Conservation (phyloP, 78 protist genomes). For the Dictyostelium firmibasis region DNA sequence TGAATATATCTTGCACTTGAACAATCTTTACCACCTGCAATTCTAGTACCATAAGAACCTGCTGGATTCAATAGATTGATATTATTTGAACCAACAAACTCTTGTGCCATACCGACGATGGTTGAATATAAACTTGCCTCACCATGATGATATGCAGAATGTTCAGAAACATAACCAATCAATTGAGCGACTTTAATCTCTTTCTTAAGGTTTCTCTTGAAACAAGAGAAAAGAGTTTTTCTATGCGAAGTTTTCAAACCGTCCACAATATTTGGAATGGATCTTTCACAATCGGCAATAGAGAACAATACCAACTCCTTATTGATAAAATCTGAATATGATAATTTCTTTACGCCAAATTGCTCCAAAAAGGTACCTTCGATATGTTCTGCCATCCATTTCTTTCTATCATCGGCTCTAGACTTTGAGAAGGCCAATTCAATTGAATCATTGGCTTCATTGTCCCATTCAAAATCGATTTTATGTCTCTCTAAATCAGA, state of each 20-base stretch:
- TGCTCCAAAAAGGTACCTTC: conserved; percentile 76
- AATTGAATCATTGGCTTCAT: conserved; percentile 83
- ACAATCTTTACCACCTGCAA: conserved; percentile 67
- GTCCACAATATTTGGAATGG: conserved; percentile 97
- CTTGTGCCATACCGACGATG: conserved; percentile 97
- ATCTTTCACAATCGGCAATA: conserved; percentile 94
- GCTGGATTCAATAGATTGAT: conserved; percentile 91
- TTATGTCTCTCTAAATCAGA: conserved; percentile 86
- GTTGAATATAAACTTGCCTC: conserved; percentile 93
- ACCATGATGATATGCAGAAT: conserved; percentile 99
- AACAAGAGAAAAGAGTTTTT: conserved; percentile 96
- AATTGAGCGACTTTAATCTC: conserved; percentile 99
- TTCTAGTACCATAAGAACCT: conserved; percentile 98
- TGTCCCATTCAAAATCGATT: conserved; percentile 83
- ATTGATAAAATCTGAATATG: conserved; percentile 86
- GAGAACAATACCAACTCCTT: conserved; percentile 97
- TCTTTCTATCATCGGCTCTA: conserved; percentile 93
- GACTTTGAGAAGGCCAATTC: conserved; percentile 92
- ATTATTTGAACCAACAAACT: conserved; percentile 98
- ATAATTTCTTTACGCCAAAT: conserved; percentile 13
- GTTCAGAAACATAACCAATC: conserved; percentile 94
- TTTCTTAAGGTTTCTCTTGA: conserved; percentile 95
- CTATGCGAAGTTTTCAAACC: conserved; percentile 99
- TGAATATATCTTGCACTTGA: conserved; percentile 94
- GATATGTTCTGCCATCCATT: conserved; percentile 89